Percentiles rank a stretch among this genome's conserved stretches.
Evolutionary conservation across 495 filamentous ascomycete species (phyloP).

Genomic region (Thermochaetoides thermophila): DNA sequence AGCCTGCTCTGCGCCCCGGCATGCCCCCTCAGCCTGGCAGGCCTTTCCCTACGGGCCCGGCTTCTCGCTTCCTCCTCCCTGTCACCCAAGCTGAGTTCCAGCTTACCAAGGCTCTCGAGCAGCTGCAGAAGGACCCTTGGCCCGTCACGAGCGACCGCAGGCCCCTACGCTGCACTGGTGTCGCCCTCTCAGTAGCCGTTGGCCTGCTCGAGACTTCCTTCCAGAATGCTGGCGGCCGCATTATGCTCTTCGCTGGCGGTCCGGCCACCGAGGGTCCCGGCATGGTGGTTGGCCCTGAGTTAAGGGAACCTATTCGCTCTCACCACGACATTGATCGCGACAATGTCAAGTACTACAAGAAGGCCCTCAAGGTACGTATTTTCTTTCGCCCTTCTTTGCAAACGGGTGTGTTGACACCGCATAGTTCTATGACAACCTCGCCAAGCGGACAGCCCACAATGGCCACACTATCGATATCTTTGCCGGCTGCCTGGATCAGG

Average conservation of each 20-base stretch:
- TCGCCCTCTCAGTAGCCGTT: slow-evolving; percentile 87
- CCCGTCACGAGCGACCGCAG: slow-evolving; percentile 90
- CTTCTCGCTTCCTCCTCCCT: slow-evolving; percentile 82
- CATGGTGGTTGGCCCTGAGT: slow-evolving; percentile 91
- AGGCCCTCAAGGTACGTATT: slow-evolving; percentile 72
- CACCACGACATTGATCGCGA: slow-evolving; percentile 98
- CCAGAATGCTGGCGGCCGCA: slow-evolving; percentile 83
- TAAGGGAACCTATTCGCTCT: slow-evolving; percentile 92
- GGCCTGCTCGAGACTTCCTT: slow-evolving; percentile 88
- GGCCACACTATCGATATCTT: slow-evolving; percentile 97
- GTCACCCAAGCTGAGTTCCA: slow-evolving; percentile 97
- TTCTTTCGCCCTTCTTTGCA: too few species aligned
- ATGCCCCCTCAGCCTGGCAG: slow-evolving; percentile 61
- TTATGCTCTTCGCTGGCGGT: slow-evolving; percentile 96
- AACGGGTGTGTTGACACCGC: slow-evolving; percentile 2
- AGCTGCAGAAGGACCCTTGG: slow-evolving; percentile 96
- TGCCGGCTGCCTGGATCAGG: slow-evolving; percentile 95
- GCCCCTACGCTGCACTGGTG: slow-evolving; percentile 84
- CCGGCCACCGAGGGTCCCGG: slow-evolving; percentile 93
- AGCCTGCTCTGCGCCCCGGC: slow-evolving; percentile 56
- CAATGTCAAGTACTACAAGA: slow-evolving; percentile 99
- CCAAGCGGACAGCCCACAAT: slow-evolving; percentile 93
- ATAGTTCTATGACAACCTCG: slow-evolving; percentile 91
- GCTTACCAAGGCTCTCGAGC: slow-evolving; percentile 90
- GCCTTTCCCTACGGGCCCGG: slow-evolving; percentile 60